These are phyloP conservation scores for Tephrocybe sp. DNA, from an alignment of 768 basidiomycete species.

Conservation along the genomic window DNA sequence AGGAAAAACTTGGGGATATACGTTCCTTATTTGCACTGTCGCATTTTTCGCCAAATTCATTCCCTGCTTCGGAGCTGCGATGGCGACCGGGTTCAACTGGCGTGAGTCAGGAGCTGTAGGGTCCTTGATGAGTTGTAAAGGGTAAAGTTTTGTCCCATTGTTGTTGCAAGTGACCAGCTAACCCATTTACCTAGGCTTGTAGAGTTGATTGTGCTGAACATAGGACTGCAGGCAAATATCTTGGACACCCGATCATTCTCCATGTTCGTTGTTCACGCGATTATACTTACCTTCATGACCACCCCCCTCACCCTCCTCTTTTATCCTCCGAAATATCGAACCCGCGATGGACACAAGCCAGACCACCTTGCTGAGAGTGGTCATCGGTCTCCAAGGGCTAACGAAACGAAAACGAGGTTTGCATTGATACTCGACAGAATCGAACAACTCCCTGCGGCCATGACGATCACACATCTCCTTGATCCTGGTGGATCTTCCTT, in stretches of 20 bases:
- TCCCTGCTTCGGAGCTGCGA: constrained; percentile 63
- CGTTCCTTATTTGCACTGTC: constrained; percentile 67
- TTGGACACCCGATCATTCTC: constrained; percentile 71
- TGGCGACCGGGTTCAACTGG: constrained; percentile 59
- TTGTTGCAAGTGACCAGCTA: neutral
- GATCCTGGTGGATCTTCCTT: constrained; percentile 31
- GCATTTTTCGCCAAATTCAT: constrained; percentile 82
- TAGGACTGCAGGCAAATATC: constrained; percentile 71
- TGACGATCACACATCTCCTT: constrained; percentile 79
- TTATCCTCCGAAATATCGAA: constrained; percentile 69
- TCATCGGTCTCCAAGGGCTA: constrained; percentile 24
- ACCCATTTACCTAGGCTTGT: constrained; percentile 47
- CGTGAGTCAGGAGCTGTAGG: constrained; percentile 87
- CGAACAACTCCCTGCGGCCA: constrained; percentile 78
- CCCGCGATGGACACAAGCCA: constrained; percentile 26
- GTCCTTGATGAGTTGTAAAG: constrained; percentile 88
- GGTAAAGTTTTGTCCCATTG: constrained; percentile 41
- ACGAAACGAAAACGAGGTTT: constrained; percentile 60
- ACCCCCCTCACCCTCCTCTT: constrained; percentile 79
- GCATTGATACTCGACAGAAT: constrained; percentile 75
- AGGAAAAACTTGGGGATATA: constrained; percentile 82
- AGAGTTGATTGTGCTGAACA: constrained; percentile 90
- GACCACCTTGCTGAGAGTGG: constrained; percentile 23
- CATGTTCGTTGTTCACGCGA: constrained; percentile 83
- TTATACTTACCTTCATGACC: constrained; percentile 80